Conservation (phyloP, 2,329 filamentous ascomycete species). For the Magnaporthiopsis poae region DNA sequence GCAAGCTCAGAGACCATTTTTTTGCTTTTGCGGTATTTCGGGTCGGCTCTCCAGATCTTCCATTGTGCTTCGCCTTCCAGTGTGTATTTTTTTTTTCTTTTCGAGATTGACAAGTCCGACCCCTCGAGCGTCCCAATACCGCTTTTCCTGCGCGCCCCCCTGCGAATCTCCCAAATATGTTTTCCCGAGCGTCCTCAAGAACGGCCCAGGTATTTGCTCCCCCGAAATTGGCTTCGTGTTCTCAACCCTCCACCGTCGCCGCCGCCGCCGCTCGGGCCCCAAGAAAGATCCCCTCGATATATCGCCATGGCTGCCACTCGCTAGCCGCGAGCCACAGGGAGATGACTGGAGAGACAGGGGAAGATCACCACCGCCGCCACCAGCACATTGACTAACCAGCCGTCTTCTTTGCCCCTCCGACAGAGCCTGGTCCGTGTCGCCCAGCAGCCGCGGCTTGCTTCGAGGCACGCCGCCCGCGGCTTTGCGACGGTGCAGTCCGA, state of each 20-base stretch:
- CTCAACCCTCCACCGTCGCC: no score
- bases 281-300: no score
- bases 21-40: constrained; percentile 6
- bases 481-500: constrained; percentile 83
- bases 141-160: background rate
- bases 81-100: no score
- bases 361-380: no score
- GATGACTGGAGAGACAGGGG: no score
- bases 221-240: background rate
- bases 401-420: constrained; percentile 6
- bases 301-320: constrained; percentile 1
- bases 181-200: constrained; percentile 4
- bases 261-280: no score
- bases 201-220: constrained; percentile 6
- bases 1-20: background rate
- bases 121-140: background rate
- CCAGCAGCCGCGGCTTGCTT: constrained; percentile 30
- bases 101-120: no score
- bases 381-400: no score
- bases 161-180: background rate
- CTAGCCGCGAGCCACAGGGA: background rate
- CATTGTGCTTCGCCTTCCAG: background rate
- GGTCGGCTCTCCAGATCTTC: background rate
- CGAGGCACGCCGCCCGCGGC: constrained; percentile 32
- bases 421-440: constrained; percentile 44